Evolutionary conservation across 2,329 filamentous ascomycete genomes (phyloP).

Genomic region (Penicillium hordei): DNA sequence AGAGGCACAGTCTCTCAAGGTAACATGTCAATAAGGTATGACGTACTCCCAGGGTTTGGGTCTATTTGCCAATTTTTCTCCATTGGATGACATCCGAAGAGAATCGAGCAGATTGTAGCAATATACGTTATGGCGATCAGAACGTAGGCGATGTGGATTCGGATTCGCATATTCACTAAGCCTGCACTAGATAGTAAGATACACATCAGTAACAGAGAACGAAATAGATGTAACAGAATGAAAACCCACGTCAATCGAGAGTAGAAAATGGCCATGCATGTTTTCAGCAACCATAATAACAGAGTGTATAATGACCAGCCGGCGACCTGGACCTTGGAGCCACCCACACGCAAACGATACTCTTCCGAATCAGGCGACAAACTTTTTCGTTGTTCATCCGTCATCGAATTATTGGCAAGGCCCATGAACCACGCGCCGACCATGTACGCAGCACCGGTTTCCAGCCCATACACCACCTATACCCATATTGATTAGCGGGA

Average conservation of each 20-base stretch:
- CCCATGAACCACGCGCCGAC: constrained; percentile 52
- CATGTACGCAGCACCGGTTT: constrained; percentile 52
- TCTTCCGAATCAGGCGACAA: constrained; percentile 49
- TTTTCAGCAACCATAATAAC: constrained; percentile 55
- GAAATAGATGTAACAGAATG: neutral
- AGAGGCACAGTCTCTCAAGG: neutral
- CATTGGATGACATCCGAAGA: constrained; percentile 56
- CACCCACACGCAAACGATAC: constrained; percentile 51
- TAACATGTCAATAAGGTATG: neutral
- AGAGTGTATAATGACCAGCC: constrained; percentile 57
- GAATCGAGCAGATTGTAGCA: constrained; percentile 50
- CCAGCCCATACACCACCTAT: constrained; percentile 53
- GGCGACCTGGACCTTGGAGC: constrained; percentile 54
- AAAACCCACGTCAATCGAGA: constrained; percentile 50
- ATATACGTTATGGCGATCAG: constrained; percentile 53
- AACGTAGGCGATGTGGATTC: constrained; percentile 53
- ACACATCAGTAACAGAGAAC: neutral
- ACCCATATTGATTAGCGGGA: neutral
- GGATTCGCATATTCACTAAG: constrained; percentile 43
- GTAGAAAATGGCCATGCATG: constrained; percentile 59
- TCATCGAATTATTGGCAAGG: constrained; percentile 60
- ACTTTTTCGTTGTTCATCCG: constrained; percentile 48
- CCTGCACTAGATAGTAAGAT: constrained; percentile 35
- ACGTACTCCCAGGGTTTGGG: constrained; percentile 57
- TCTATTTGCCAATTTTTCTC: constrained; percentile 59